Percentiles rank a stretch among this genome's conserved stretches.
phyloP scores from a whole-genome alignment of 1,139 yeast species.

The Yamadazyma trypodendri region DNA sequence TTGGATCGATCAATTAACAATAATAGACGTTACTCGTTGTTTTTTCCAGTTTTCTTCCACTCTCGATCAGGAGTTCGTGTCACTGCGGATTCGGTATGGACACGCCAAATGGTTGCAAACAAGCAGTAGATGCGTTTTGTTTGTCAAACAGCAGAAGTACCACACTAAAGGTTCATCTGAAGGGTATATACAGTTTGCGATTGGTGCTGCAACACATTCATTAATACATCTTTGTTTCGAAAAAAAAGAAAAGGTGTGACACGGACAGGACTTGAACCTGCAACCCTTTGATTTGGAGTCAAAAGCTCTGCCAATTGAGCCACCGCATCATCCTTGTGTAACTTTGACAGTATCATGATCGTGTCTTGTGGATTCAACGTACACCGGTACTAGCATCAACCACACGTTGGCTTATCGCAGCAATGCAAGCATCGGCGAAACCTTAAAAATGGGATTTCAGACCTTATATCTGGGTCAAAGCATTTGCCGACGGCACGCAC shows the following conservation, averaged over 20 bases:
- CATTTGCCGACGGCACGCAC: too few relatives aligned
- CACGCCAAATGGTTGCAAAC: slow-evolving; percentile 2
- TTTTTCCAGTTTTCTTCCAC: slow-evolving; percentile 2
- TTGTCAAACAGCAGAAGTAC: too few relatives aligned
- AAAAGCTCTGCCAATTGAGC: slow-evolving; percentile 33
- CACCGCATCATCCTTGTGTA: slow-evolving; percentile 21
- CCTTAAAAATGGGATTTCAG: too few relatives aligned
- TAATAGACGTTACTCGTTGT: slow-evolving; percentile 1
- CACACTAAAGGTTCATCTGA: too few relatives aligned
- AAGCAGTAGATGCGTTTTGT: not conserved
- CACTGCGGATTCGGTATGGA: slow-evolving; percentile 8
- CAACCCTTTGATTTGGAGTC: slow-evolving; percentile 32
- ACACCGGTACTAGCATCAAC: too few relatives aligned
- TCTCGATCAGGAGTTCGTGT: slow-evolving; percentile 14
- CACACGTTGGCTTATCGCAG: too few relatives aligned
- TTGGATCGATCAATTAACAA: not conserved
- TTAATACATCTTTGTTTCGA: too few relatives aligned
- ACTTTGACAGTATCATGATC: not conserved
- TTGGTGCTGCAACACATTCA: too few relatives aligned
- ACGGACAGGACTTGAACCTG: slow-evolving; percentile 35
- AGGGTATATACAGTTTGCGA: too few relatives aligned
- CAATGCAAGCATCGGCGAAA: not conserved
- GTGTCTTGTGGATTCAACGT: too few relatives aligned
- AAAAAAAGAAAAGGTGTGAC: slow-evolving; percentile 18
- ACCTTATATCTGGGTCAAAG: too few relatives aligned